Conservation (phyloP, 805 yeast species). For the Lipomyces spencermartinsiae region DNA sequence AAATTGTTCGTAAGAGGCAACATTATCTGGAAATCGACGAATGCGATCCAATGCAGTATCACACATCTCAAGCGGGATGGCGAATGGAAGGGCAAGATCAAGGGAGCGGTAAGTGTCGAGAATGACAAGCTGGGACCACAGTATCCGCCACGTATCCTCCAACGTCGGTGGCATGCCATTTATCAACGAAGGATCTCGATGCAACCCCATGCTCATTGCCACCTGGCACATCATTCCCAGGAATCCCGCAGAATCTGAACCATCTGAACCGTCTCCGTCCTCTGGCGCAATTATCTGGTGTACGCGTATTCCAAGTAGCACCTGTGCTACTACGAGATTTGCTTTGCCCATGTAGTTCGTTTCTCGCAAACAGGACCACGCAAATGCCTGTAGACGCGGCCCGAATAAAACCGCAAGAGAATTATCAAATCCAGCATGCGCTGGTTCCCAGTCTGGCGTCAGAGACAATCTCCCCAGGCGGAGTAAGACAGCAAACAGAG, state of each 20-base stretch:
- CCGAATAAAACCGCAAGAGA: constrained; percentile 23
- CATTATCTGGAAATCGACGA: constrained; percentile 6
- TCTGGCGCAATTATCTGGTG: constrained; percentile 39
- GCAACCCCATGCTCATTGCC: constrained; percentile 42
- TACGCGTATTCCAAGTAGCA: constrained; percentile 39
- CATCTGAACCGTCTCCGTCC: constrained; percentile 41
- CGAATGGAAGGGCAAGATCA: constrained; percentile 34
- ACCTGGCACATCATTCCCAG: constrained; percentile 39
- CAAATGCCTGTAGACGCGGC: constrained; percentile 25
- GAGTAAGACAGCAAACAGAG: constrained; percentile 32
- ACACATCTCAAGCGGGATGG: constrained; percentile 29
- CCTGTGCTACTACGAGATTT: constrained; percentile 28
- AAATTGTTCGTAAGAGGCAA: constrained; percentile 18
- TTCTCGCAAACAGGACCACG: constrained; percentile 29
- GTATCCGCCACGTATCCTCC: constrained; percentile 38
- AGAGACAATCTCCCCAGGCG: constrained; percentile 38
- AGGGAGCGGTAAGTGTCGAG: constrained; percentile 40
- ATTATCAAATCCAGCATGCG: constrained; percentile 33
- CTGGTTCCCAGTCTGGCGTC: constrained; percentile 37
- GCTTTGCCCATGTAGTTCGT: constrained; percentile 36
- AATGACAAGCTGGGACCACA: constrained; percentile 41
- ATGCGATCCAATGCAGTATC: constrained; percentile 19
- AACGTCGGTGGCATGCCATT: constrained; percentile 33
- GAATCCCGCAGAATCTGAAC: constrained; percentile 38
- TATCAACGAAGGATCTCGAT: constrained; percentile 42